Percentiles rank a stretch among this genome's conserved stretches.
phyloP scores from a whole-genome alignment of 306 rosid species.

The Myrica gale region DNA sequence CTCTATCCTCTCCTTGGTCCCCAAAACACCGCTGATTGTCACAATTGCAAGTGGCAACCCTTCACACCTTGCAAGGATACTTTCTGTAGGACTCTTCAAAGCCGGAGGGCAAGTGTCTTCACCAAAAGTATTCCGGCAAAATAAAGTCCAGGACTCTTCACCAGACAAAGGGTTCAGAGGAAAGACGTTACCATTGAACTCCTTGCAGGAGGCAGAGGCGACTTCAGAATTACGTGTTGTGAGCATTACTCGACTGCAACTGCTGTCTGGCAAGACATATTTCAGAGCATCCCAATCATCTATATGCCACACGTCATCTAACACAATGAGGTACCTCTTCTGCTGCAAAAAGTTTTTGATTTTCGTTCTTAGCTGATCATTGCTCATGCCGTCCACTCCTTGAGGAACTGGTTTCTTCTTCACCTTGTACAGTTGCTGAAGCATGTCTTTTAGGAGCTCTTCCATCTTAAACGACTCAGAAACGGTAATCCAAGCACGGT shows the following conservation, averaged over 20 bases:
- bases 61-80: conserved; percentile 39
- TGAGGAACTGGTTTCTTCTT: conserved; percentile 48
- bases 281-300: conserved; percentile 49
- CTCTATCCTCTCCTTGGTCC: conserved; percentile 39
- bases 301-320: conserved; percentile 49
- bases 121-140: conserved; percentile 50
- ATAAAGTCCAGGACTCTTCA: conserved; percentile 46
- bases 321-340: conserved; percentile 48
- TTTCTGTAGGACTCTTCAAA: conserved; percentile 29
- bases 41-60: conserved; percentile 60
- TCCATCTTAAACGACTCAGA: conserved; percentile 30
- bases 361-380: conserved; percentile 26
- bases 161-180: conserved; percentile 41
- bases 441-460: conserved; percentile 43
- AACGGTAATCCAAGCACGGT: conserved; percentile 52
- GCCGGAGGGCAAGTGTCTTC: conserved; percentile 42
- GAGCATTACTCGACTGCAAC: conserved; percentile 47
- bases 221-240: conserved; percentile 48
- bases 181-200: conserved; percentile 32
- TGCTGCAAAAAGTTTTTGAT: conserved; percentile 42
- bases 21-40: conserved; percentile 48
- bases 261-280: conserved; percentile 42
- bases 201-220: conserved; percentile 37
- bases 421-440: conserved; percentile 43
- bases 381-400: conserved; percentile 37